phyloP scores from a whole-genome alignment of 768 basidiomycete species.

The Psilocybe sp. region DNA sequence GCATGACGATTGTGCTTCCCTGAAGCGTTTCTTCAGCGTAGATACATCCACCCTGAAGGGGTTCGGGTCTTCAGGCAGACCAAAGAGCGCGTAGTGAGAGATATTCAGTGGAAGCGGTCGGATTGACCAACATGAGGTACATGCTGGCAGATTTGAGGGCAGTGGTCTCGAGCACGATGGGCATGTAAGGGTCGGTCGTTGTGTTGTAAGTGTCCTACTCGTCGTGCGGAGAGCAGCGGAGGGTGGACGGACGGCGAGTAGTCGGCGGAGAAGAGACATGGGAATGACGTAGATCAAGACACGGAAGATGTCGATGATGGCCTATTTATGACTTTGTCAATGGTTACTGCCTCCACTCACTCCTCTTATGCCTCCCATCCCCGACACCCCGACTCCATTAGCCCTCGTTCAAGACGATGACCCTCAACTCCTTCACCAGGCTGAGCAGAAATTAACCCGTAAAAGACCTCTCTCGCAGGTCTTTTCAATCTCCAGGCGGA shows the following conservation, averaged over 20 bases:
- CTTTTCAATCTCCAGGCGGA: conserved; percentile 28
- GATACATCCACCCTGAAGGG: conserved; percentile 67
- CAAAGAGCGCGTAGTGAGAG: conserved; percentile 69
- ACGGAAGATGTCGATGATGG: background rate
- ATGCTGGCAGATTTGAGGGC: conserved; percentile 69
- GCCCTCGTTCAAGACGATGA: conserved; percentile 36
- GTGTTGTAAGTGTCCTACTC: background rate
- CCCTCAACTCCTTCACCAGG: conserved; percentile 39
- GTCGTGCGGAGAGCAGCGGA: background rate
- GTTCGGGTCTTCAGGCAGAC: conserved; percentile 57
- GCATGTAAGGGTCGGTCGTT: conserved; percentile 33
- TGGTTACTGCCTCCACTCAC: conserved; percentile 8
- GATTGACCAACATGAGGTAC: conserved; percentile 69
- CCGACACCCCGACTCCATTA: conserved; percentile 32
- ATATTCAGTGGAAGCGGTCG: conserved; percentile 50
- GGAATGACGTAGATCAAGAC: background rate
- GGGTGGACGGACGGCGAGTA: background rate
- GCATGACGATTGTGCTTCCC: conserved; percentile 68
- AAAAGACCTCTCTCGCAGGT: conserved; percentile 29
- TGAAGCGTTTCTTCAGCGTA: conserved; percentile 62
- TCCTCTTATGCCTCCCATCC: conserved; percentile 10
- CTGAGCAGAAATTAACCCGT: conserved; percentile 41
- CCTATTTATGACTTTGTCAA: background rate
- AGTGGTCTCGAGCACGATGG: conserved; percentile 61
- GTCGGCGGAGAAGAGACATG: conserved; percentile 3